phyloP scores from a whole-genome alignment of 2,329 filamentous ascomycete genomes.

The Eutypella sp. region DNA sequence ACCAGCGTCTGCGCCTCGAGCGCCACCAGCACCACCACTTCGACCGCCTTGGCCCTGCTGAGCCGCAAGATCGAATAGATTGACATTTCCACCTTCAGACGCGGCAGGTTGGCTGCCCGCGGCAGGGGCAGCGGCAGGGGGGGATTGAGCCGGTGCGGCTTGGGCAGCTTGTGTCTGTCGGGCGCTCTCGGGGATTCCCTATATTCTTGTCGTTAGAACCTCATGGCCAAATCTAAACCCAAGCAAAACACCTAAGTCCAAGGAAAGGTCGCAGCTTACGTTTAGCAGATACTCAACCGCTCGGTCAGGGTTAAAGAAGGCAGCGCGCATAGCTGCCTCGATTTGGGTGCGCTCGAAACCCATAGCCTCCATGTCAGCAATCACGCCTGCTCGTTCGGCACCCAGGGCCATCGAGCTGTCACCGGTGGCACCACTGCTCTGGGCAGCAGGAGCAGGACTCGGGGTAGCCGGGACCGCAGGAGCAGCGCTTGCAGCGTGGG shows the following conservation, averaged over 20 bases:
- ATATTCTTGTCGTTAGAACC: constrained; percentile 1
- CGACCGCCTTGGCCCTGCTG: constrained; percentile 56
- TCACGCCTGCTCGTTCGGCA: constrained; percentile 71
- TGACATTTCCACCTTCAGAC: constrained; percentile 58
- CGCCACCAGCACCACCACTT: constrained; percentile 36
- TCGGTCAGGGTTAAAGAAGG: constrained; percentile 94
- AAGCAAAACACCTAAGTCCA: constrained; percentile 2
- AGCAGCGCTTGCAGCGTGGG: constrained; percentile 39
- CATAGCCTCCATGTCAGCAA: constrained; percentile 95
- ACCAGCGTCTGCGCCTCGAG: constrained; percentile 32
- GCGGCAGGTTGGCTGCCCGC: constrained; percentile 35
- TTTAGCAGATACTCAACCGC: constrained; percentile 93
- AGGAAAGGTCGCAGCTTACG: constrained; percentile 44
- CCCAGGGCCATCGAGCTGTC: constrained; percentile 85
- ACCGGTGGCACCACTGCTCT: constrained; percentile 45
- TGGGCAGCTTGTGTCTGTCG: constrained; percentile 62
- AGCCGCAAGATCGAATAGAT: constrained; percentile 89
- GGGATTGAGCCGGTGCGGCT: constrained; percentile 27
- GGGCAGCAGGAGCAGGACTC: constrained; percentile 48
- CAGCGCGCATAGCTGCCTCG: constrained; percentile 89
- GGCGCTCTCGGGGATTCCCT: constrained; percentile 88
- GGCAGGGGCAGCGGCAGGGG: constrained; percentile 38
- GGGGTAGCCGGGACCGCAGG: constrained; percentile 49
- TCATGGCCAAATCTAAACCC: too few species aligned
- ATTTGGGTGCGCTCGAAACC: constrained; percentile 86